Evolutionary conservation across 2,329 filamentous ascomycete genomes (phyloP), one percentile per base, ranked within the genome.

Genomic region (Microthyrium microscopicum): DNA sequence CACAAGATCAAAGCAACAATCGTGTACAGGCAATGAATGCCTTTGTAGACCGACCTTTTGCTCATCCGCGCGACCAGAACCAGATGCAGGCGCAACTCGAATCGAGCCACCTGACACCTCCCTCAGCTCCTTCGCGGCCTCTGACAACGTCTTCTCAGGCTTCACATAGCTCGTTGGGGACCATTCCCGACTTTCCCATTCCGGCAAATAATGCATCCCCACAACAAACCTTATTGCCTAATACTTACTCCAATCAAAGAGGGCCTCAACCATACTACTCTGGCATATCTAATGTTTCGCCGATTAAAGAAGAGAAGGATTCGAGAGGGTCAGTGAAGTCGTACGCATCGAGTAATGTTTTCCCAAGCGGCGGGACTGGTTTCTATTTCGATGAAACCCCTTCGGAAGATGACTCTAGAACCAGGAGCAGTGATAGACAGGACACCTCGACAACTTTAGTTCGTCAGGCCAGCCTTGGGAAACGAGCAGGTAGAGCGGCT

Each of bases 201-300:
- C 49, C 55, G 5, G 49, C 30, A 16, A 21, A 35, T n/a, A 34
- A 37, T 8, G 29, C 31, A 6, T 32, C 39, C 47, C 25, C 47
- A 49, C 43, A 47, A 44, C 31, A 34, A 46, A 5, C 43, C 51
- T 24, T 56, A 57, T 25, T 26, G 35, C 47, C 49, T 28, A 41
- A 46, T 38, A 35, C 47, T 20, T 54, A 54, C 32, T 52, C 54
- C 8, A 46, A 50, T 15, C 56, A 56, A 8, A 57, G 57, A 49
- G 61, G 60, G 4, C 61, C 61, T 6, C 54, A 56, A 4, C 60
- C 57, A 1, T 64, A 63, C 42, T 65, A 65, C 38, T 58, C 59
- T 2, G 58, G 61, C 38, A 47, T 55, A 34, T 59, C 56, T 0
- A 58, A 57, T 18, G 61, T 65, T 18, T 57, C 60, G 20, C 61